Percentiles rank a stretch among this genome's conserved stretches.
These are phyloP conservation scores for Fonsecaea monophora DNA, from an alignment of 2,329 filamentous ascomycete genomes.

Conservation along the genomic window DNA sequence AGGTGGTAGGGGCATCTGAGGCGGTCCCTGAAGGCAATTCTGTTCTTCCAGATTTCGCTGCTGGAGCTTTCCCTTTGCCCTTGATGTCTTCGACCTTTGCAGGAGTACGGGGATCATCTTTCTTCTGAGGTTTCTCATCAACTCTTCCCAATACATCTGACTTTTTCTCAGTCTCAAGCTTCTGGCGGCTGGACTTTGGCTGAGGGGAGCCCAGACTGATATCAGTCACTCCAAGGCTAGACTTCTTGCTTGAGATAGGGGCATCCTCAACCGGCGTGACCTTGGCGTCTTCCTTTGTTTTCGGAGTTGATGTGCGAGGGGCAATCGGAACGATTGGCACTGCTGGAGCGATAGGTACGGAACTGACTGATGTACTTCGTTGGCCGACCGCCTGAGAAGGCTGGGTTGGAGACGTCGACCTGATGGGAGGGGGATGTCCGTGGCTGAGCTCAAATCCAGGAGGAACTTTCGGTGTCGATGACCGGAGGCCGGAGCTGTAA, in stretches of 20 bases:
- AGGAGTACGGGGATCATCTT: conserved; percentile 5
- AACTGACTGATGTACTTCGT: conserved; percentile 45
- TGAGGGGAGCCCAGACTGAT: conserved; percentile 53
- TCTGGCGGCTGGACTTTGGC: conserved; percentile 28
- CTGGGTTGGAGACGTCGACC: conserved; percentile 26
- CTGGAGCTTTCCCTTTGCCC: conserved; percentile 33
- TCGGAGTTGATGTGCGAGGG: conserved; percentile 32
- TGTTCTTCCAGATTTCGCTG: conserved; percentile 26
- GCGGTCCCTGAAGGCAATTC: conserved; percentile 19
- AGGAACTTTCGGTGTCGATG: conserved; percentile 38
- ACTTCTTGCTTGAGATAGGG: conserved; percentile 8
- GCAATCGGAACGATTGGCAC: conserved; percentile 43
- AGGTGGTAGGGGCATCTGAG: conserved; percentile 4
- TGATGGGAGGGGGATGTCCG: conserved; percentile 56
- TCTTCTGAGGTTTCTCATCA: conserved; percentile 16
- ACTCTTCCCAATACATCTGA: not conserved
- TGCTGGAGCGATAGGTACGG: conserved; percentile 44
- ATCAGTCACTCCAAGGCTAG: conserved; percentile 42
- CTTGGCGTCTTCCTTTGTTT: conserved; percentile 39
- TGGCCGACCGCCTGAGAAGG: conserved; percentile 56
- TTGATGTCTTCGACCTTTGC: conserved; percentile 40
- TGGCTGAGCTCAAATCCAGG: conserved; percentile 49
- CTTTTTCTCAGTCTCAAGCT: conserved; percentile 16
- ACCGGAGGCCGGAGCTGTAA: conserved; percentile 37
- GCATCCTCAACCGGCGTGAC: conserved; percentile 9